Conservation (phyloP, 2,329 filamentous ascomycete species). For the Fusarium sp. region DNA sequence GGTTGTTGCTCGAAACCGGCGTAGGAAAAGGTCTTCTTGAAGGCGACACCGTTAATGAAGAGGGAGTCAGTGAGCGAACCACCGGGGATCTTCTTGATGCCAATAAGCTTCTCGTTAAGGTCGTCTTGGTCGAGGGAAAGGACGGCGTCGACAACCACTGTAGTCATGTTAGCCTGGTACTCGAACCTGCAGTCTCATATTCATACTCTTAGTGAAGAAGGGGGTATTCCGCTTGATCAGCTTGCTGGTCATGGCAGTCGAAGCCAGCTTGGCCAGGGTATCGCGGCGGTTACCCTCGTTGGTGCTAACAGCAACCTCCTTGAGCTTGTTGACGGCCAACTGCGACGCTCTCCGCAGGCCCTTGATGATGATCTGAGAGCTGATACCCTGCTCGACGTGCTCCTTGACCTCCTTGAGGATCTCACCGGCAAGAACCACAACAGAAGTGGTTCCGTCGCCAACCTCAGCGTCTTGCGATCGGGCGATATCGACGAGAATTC, state of each 20-base stretch:
- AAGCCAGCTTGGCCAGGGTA: slow-evolving; percentile 87
- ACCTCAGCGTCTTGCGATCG: slow-evolving; percentile 99
- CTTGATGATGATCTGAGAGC: slow-evolving; percentile 97
- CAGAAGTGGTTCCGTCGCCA: slow-evolving; percentile 95
- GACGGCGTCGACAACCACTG: slow-evolving; percentile 97
- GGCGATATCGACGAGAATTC: slow-evolving; percentile 97
- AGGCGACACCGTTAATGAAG: slow-evolving; percentile 97
- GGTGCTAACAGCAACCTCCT: slow-evolving; percentile 92
- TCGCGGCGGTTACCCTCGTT: slow-evolving; percentile 84
- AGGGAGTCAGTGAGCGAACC: slow-evolving; percentile 95
- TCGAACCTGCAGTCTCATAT: not conserved
- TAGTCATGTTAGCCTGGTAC: slow-evolving; percentile 42
- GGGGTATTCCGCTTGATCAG: slow-evolving; percentile 95
- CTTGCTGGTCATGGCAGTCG: slow-evolving; percentile 99
- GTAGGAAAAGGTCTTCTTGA: slow-evolving; percentile 99
- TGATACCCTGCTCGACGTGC: slow-evolving; percentile 94
- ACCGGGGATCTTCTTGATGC: slow-evolving; percentile 97
- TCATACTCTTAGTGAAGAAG: slow-evolving; percentile 95
- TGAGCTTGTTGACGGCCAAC: slow-evolving; percentile 98
- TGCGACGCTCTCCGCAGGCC: slow-evolving; percentile 84
- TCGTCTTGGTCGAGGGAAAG: slow-evolving; percentile 95
- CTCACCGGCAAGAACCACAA: slow-evolving; percentile 96
- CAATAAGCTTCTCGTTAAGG: slow-evolving; percentile 96
- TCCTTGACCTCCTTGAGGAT: slow-evolving; percentile 97
- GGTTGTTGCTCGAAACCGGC: slow-evolving; percentile 99